These are phyloP conservation scores for Elaeagnus macrophylla DNA, from an alignment of 306 rosid genomes.

Conservation along the genomic window DNA sequence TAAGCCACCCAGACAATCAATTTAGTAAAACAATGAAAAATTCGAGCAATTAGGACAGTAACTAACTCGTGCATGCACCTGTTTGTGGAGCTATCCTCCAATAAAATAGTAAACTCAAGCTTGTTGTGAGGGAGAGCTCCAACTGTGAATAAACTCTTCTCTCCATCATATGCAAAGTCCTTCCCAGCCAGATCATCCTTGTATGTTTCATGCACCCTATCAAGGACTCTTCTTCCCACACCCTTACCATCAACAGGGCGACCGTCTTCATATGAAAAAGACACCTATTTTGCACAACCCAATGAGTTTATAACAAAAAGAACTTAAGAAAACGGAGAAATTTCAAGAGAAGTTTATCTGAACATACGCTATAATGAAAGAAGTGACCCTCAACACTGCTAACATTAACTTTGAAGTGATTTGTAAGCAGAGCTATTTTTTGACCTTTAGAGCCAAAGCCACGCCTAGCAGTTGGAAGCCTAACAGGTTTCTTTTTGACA, in stretches of 20 bases:
- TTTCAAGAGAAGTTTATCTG: background rate
- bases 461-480: constrained; percentile 64
- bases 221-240: constrained; percentile 61
- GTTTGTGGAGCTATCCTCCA: constrained; percentile 54
- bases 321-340: background rate
- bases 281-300: constrained; percentile 54
- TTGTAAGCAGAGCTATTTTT: constrained; percentile 47
- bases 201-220: constrained; percentile 71
- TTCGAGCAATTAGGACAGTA: background rate
- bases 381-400: constrained; percentile 45
- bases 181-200: constrained; percentile 60
- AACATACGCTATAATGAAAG: constrained; percentile 73
- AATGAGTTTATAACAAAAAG: no score
- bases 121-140: constrained; percentile 79
- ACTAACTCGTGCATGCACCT: constrained; percentile 22
- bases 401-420: constrained; percentile 68
- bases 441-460: constrained; percentile 53
- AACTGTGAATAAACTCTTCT: constrained; percentile 74
- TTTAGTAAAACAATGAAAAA: background rate
- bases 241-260: constrained; percentile 87
- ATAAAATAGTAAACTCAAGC: constrained; percentile 69
- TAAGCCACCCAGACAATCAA: constrained; percentile 10
- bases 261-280: constrained; percentile 73
- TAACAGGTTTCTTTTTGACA: constrained; percentile 40
- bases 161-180: constrained; percentile 88